These are phyloP conservation scores for Trichoderma endophyticum DNA, from an alignment of 2,329 filamentous ascomycete genomes.

Conservation along the genomic window DNA sequence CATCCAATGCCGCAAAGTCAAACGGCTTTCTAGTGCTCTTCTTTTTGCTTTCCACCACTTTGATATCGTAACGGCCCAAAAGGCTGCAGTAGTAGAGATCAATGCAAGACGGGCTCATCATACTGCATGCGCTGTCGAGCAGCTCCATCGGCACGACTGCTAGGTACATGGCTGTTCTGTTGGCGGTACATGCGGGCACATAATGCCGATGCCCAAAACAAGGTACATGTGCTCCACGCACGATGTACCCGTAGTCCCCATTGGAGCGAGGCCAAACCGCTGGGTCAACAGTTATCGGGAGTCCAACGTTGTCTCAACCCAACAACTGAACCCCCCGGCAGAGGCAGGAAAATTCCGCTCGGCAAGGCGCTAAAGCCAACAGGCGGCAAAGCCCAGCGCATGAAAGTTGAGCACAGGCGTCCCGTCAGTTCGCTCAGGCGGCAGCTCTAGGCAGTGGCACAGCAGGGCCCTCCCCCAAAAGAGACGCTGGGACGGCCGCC, in stretches of 20 bases:
- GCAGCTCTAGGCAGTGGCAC: constrained; percentile 9
- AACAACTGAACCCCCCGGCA: not conserved
- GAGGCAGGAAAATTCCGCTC: constrained; percentile 1
- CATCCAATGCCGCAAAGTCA: not conserved
- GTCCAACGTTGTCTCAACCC: not conserved
- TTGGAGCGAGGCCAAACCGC: not conserved
- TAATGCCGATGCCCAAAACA: not conserved
- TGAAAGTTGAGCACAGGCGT: not conserved
- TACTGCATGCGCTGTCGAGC: not conserved
- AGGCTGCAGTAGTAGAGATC: not conserved
- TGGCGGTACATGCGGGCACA: not conserved
- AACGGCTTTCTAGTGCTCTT: constrained; percentile 12
- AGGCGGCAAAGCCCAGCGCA: not conserved
- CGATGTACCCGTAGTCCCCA: not conserved
- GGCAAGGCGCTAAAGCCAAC: constrained; percentile 1
- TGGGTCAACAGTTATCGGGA: not conserved
- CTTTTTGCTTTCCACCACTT: not conserved
- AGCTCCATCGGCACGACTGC: not conserved
- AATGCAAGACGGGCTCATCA: not conserved
- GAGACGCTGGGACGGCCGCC: not conserved
- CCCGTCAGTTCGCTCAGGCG: not conserved
- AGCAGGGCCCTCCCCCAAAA: constrained; percentile 3
- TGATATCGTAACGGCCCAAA: not conserved
- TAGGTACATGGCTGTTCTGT: not conserved
- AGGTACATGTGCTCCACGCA: not conserved